These are phyloP conservation scores for Plantago rigida DNA, from an alignment of 305 asterid genomes.

Conservation along the genomic window DNA sequence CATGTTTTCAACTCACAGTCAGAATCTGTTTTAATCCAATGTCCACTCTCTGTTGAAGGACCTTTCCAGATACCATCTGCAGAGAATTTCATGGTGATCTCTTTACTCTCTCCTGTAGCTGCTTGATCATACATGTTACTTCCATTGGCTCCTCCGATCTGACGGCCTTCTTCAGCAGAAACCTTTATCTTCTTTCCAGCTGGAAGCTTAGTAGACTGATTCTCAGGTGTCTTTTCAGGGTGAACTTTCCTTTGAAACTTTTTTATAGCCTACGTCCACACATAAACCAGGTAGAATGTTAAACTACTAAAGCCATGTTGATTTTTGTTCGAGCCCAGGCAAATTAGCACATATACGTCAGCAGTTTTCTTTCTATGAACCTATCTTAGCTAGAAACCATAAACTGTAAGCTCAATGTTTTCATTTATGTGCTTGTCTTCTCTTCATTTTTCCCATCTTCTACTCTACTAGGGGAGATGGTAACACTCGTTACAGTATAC, in stretches of 20 bases:
- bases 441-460: neutral
- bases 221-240: slow-evolving; percentile 35
- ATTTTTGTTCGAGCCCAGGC: slow-evolving; percentile 10
- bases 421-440: slow-evolving; percentile 9
- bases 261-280: slow-evolving; percentile 40
- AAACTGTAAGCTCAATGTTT: no score
- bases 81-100: slow-evolving; percentile 9
- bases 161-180: slow-evolving; percentile 24
- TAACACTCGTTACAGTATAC: neutral
- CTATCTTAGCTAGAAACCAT: no score
- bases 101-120: no score
- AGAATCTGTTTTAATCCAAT: slow-evolving; percentile 53
- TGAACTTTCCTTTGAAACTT: slow-evolving; percentile 41
- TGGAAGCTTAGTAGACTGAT: slow-evolving; percentile 28
- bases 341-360: neutral
- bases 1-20: slow-evolving; percentile 43
- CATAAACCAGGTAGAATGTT: slow-evolving; percentile 16
- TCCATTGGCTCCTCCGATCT: slow-evolving; percentile 25
- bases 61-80: slow-evolving; percentile 29
- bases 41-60: slow-evolving; percentile 39
- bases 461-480: slow-evolving; percentile 3
- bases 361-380: neutral
- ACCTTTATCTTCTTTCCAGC: slow-evolving; percentile 27
- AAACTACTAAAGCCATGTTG: neutral
- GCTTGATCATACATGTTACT: slow-evolving; percentile 11